Evolutionary conservation across 805 yeast species (phyloP), one percentile per base, ranked within the genome.

Genomic region (Kregervanrija fluxuum): DNA sequence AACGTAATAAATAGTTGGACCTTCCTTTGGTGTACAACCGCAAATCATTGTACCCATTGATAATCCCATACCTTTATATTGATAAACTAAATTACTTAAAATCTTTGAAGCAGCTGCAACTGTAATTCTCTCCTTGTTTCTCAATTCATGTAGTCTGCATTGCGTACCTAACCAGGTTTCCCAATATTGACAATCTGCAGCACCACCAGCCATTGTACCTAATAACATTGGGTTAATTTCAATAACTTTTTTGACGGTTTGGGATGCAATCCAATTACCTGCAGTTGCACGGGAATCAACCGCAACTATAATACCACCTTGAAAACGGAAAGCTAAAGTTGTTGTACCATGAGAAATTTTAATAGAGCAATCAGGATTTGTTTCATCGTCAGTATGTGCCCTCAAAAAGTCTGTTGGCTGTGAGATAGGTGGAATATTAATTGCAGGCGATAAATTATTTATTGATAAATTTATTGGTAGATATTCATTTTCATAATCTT

Each of bases 131-230:
- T 89, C 91, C 68, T 91, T 90, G 65, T 91, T 93, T 62, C 96
- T 79, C 59, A 93, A 75, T 66, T 93, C 99, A 65, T 90, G 95
- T 57, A 93, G 69, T 59, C 99, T 75, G 71, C 98, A 91, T 68
- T 93, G 97, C 13, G 95, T 73, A 50, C 99, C 99, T 48, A 93
- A 75, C 98, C 98, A 93, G 33, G 97, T 87, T 69, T 93, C 98
- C 99, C 99, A 93, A 68, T 74, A 93, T 66, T 93, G 99, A 74
- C 99, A 93, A 69, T 93, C 99, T 31, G 98, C 98, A 41, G 99
- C 99, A 71, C 98, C 98, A 69, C 99, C 99, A 32, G 99, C 99
- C 96, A 93, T 82, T 15, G 99, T 93, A 53, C 99, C 99, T 56
- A 93, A 74, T 52, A 93, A 69, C 64, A 86, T 85, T 43, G 97